Base-by-base conservation (phyloP, 2,329 filamentous ascomycete species). In the Nothopassalora personata region DNA sequence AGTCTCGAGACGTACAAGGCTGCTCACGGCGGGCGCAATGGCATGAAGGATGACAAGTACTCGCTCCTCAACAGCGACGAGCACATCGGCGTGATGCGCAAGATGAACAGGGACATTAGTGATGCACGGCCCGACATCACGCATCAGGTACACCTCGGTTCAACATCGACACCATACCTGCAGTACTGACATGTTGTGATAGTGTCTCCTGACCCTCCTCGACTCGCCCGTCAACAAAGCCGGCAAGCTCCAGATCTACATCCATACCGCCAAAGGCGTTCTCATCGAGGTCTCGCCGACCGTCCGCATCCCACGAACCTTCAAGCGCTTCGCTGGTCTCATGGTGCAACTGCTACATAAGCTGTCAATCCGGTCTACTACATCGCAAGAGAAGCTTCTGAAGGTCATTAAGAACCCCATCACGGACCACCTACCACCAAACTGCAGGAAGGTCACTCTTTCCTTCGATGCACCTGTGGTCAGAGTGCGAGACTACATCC, bases 201-300 rank as follows among this genome's bases (percentile, higher is more conserved):
- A 99, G 94, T 99, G 94, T 75, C 86, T 99, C 53, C 86, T 99
- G 68, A 99, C 94, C 51, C 86, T 99, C 33, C 87, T 99, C 71
- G 94, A 99, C 75, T 99, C 94, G 19, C 94, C 94, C 51, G 89
- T 97, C 82, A 99, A 99, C 83, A 99, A 99, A 78, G 92, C 93
- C 58, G 94, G 94, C 70, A 93, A 87, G 77, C 86, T 99, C 43
- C 94, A 99, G 77, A 97, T 99, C 72, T 99, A 95, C 79, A 97
- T 99, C 66, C 92, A 96, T 76, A 97, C 94, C 5, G 91, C 93
- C 66, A 97, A 96, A 78, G 93, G 94, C 54, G 93, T 97, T 36
- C 81, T 99, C 68, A 99, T 99, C 71, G 91, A 97, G 78, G 93
- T 99, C 66, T 97, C 91, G 71, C 94, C 94, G n/a, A 92, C 91